Percentiles rank a stretch among this genome's conserved stretches.
phyloP scores from a whole-genome alignment of 352 stramenopile genomes.

The Phytophthora sojae region DNA sequence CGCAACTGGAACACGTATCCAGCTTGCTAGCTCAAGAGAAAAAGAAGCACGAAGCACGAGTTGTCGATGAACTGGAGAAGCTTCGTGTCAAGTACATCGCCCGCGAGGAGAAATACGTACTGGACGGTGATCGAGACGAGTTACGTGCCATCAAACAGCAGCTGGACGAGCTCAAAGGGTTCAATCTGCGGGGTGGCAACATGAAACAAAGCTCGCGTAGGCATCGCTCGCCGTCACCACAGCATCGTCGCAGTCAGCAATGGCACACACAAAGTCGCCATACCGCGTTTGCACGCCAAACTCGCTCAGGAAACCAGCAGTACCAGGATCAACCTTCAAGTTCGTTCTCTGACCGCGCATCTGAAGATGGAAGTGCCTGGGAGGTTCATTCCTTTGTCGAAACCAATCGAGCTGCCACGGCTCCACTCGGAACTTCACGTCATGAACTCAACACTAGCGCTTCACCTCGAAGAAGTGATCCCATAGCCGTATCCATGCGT shows the following conservation, averaged over 20 bases:
- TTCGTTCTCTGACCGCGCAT: conserved; percentile 20
- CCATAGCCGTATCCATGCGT: neutral
- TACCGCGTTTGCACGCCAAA: conserved; percentile 6
- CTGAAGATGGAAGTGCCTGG: conserved; percentile 17
- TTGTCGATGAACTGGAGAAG: conserved; percentile 80
- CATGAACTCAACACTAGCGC: conserved; percentile 4
- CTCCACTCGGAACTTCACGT: neutral
- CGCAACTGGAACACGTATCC: conserved; percentile 68
- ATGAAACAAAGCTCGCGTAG: conserved; percentile 8
- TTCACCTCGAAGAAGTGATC: conserved; percentile 3
- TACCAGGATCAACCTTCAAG: neutral
- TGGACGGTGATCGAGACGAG: conserved; percentile 84
- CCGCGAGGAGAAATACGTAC: conserved; percentile 79
- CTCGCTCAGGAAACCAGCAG: conserved; percentile 11
- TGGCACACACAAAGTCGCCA: conserved; percentile 28
- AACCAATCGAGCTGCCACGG: conserved; percentile 6
- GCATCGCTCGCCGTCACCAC: conserved; percentile 19
- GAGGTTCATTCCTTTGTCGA: conserved; percentile 17
- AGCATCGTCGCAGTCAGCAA: conserved; percentile 4
- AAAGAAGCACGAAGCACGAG: conserved; percentile 69
- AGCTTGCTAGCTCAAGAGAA: conserved; percentile 67
- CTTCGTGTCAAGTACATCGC: conserved; percentile 83
- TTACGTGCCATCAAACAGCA: conserved; percentile 85
- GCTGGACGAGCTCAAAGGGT: conserved; percentile 71
- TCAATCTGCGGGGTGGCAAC: conserved; percentile 36